Base-by-base conservation (phyloP, 352 stramenopile genomes). In the Pythium brachiatum region DNA sequence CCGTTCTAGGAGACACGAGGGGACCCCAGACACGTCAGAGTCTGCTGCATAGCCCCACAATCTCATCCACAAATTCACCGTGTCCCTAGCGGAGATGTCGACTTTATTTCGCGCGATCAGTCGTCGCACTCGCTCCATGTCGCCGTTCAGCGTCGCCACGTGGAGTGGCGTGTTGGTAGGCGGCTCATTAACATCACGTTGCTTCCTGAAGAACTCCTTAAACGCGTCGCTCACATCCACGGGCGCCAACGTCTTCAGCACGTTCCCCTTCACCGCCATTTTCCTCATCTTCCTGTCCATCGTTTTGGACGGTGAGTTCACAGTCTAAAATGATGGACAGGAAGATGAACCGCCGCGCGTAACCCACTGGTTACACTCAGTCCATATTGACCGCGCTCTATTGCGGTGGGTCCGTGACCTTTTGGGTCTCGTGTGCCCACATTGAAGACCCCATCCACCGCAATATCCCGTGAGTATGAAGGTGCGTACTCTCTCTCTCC, bases 141-240 rank as follows among this genome's bases (percentile, higher is more conserved):
- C 54, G 31, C 64, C 59, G 55, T 64, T 56, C 18, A 72, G 43
- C 20, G 27, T 36, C 13, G 64, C 64, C 11, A 64, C 60, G 47
- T 72, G 64, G 11, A 72, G 59, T 31, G 59, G 59, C 18, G 58
- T 67, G 13, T 36, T 71, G 6, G 18, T 0, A 7, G 57, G 26
- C 1, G 23, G 18, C 13, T 46, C 34, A 11, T 13, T 15, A 3
- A 27, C 3, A 18, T 71, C 57, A 0, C 58, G 46, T 18, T 60
- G 53, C 16, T 31, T 50, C 15, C 11, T 38, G 21, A 58, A 72
- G 41, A 61, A 60, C 25, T 59, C 39, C 6, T 48, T 59, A n/a
- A 72, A 72, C 11, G 38, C 41, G 13, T 64, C 53, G 48, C 53
- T 72, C 31, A 48, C 31, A 26, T 68, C 32, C n/a, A 72, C 16